Evolutionary conservation across 495 filamentous ascomycete species (phyloP).

Genomic region (Penicillium cosmopolitanum): DNA sequence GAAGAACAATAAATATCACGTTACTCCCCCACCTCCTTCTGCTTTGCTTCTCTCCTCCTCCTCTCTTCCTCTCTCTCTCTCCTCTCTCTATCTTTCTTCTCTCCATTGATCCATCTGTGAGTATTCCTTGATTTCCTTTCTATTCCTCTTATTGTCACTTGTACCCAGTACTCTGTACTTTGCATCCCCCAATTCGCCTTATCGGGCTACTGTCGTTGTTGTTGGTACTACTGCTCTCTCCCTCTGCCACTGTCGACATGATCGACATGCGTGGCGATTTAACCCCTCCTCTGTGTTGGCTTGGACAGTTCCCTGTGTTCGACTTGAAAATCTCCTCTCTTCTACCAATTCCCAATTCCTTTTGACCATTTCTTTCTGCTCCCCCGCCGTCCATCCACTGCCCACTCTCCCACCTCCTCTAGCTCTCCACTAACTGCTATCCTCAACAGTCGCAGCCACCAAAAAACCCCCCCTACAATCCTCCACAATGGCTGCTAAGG

Average conservation of each 20-base stretch:
- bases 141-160: neutral
- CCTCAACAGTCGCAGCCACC: conserved; percentile 13
- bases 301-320: neutral
- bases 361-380: neutral
- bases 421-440: neutral
- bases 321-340: neutral
- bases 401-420: neutral
- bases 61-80: conserved; percentile 15
- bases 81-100: conserved; percentile 12
- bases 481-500: conserved; percentile 68
- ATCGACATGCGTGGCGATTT: conserved; percentile 2
- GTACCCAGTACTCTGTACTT: neutral
- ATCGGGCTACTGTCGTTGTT: too few relatives aligned
- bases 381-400: conserved; percentile 4
- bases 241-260: neutral
- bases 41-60: conserved; percentile 9
- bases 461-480: conserved; percentile 6
- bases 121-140: neutral
- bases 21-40: conserved; percentile 22
- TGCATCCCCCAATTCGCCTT: conserved; percentile 7
- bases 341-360: conserved; percentile 1
- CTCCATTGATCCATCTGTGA: neutral
- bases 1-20: conserved; percentile 26
- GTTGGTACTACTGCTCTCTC: conserved; percentile 10
- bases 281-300: conserved; percentile 1